phyloP scores from a whole-genome alignment of 1,139 yeast genomes.

The Saccharomyces hybrid region DNA sequence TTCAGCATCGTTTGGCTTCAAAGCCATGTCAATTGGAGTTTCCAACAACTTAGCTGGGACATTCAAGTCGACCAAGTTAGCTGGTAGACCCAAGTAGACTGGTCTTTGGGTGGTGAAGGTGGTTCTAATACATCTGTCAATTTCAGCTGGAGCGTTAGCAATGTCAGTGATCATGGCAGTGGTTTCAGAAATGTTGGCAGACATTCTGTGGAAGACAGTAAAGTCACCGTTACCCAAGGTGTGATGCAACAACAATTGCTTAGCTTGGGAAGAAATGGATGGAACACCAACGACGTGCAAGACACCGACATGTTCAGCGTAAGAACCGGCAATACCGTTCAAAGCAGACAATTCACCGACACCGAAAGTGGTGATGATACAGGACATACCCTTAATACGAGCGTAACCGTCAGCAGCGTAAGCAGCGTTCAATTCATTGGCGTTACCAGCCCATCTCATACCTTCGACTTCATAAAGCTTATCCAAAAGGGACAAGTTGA shows the following conservation, averaged over 20 bases:
- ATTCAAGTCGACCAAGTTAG: conserved; percentile 62
- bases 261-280: conserved; percentile 54
- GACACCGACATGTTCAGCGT: conserved; percentile 70
- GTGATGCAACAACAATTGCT: conserved; percentile 53
- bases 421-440: conserved; percentile 66
- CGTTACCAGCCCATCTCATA: conserved; percentile 61
- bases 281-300: conserved; percentile 81
- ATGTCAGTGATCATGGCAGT: conserved; percentile 57
- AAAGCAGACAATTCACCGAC: conserved; percentile 84
- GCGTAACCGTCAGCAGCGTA: conserved; percentile 70
- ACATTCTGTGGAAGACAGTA: conserved; percentile 70
- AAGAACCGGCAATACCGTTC: conserved; percentile 78
- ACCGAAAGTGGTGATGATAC: conserved; percentile 64
- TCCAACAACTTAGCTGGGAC: conserved; percentile 52
- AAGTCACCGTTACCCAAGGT: conserved; percentile 82
- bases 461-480: conserved; percentile 54
- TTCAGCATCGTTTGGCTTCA: conserved; percentile 57
- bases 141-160: conserved; percentile 54
- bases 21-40: conserved; percentile 55
- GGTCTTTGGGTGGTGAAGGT: conserved; percentile 74
- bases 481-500: conserved; percentile 56
- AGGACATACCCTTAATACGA: conserved; percentile 54
- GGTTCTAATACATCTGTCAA: conserved; percentile 67
- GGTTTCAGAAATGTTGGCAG: conserved; percentile 59
- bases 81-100: conserved; percentile 75